A percentile compares a stretch with the other conserved stretches of the same genome.
Conservation (phyloP, 1,139 yeast species). For the Pneumocystis carinii region DNA sequence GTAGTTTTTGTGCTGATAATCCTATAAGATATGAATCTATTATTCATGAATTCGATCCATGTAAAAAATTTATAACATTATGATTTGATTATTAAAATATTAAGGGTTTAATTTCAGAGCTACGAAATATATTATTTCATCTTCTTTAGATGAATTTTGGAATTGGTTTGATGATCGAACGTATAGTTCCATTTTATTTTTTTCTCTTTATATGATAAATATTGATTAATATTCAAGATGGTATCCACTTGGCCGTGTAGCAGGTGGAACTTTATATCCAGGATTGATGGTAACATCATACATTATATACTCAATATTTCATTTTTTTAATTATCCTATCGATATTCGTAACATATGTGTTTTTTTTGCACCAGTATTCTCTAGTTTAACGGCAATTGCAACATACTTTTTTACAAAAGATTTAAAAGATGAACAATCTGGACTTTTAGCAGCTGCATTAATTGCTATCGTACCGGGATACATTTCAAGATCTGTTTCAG, state of each 20-base stretch:
- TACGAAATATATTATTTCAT: background rate
- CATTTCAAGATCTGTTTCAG: conserved; percentile 95
- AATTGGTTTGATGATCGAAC: conserved; percentile 94
- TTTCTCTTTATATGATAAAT: background rate
- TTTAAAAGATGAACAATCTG: conserved; percentile 82
- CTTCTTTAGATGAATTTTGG: conserved; percentile 41
- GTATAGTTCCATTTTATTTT: background rate
- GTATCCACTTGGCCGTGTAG: conserved; percentile 98
- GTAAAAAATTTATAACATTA: conserved; percentile 8
- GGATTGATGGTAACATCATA: conserved; percentile 97
- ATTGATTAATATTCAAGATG: conserved; percentile 38
- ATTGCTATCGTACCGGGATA: conserved; percentile 98
- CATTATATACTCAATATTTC: conserved; percentile 61
- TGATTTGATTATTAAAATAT: background rate
- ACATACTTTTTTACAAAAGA: conserved; percentile 84
- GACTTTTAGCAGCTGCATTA: conserved; percentile 79
- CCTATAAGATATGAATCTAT: conserved; percentile 70
- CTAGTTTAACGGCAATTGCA: conserved; percentile 81
- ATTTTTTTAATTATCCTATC: conserved; percentile 57
- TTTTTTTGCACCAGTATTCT: conserved; percentile 87
- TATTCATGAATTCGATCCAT: conserved; percentile 64
- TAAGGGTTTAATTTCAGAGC: background rate
- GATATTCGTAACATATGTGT: conserved; percentile 96
- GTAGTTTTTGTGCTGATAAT: background rate
- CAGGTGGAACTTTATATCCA: conserved; percentile 97